Conservation (phyloP, 202 grass and related monocot genomes). For the Cymbopogon flexuosus region DNA sequence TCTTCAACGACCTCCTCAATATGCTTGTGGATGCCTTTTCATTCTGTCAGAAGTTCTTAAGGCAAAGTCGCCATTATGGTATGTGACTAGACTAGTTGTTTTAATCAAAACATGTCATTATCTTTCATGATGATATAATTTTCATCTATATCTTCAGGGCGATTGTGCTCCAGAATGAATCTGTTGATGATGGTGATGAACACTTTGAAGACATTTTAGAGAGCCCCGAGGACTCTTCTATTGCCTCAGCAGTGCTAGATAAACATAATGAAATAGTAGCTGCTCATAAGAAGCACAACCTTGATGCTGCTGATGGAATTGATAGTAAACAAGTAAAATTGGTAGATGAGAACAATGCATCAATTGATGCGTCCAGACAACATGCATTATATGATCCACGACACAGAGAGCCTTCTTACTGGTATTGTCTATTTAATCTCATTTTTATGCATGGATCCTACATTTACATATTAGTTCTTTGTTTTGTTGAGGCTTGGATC, state of each 20-base stretch:
- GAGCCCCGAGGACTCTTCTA: conserved; percentile 36
- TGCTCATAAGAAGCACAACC: conserved; percentile 35
- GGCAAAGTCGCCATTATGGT: conserved; percentile 84
- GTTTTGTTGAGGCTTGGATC: neutral
- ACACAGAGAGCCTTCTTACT: conserved; percentile 87
- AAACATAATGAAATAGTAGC: conserved; percentile 31
- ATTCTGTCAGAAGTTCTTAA: conserved; percentile 86
- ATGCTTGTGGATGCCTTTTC: conserved; percentile 90
- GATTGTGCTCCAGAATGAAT: conserved; percentile 88
- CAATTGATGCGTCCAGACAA: conserved; percentile 23
- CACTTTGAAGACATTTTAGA: conserved; percentile 90
- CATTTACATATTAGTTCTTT: neutral
- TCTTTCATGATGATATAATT: conserved; percentile 20
- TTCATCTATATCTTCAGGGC: conserved; percentile 46
- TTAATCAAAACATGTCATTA: neutral
- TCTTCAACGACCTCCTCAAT: conserved; percentile 86
- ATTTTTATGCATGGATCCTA: conserved; percentile 24
- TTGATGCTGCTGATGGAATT: conserved; percentile 32
- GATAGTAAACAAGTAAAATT: conserved; percentile 27
- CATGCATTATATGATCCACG: conserved; percentile 70
- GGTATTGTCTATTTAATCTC: conserved; percentile 44
- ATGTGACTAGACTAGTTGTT: conserved; percentile 23
- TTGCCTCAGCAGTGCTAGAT: conserved; percentile 25
- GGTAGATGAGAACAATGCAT: conserved; percentile 27
- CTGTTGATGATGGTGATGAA: conserved; percentile 74